Evolutionary conservation across 805 yeast genomes (phyloP), one percentile per base, ranked within the genome.

Genomic region (Danielozyma ontarioensis): DNA sequence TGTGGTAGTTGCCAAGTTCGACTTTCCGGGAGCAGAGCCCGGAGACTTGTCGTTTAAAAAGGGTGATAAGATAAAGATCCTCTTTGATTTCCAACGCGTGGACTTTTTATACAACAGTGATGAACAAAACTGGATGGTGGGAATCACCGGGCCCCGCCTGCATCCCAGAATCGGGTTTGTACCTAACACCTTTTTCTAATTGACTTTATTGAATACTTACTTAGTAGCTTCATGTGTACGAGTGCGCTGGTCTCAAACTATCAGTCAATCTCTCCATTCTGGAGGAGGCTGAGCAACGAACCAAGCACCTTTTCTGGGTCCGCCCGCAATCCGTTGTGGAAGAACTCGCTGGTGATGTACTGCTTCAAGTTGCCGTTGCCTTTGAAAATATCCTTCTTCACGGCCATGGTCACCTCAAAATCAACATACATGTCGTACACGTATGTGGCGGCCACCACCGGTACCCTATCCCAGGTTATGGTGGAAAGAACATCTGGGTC

Each of bases 371-470:
- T 69, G n/a, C 54, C 61, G 27, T 47, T 50, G 13, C 46, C 48
- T 12, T 44, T 35, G 41, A 58, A 60, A 2, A 54, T 44, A 7
- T 50, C 35, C 7, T 53, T 36, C 25, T 59, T 59, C 21, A 68
- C 69, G 35, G 51, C 48, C 43, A 57, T 61, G 13, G 70, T 52
- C 19, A 70, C 38, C 12, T 60, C 59, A 36, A 67, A 69, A 45
- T 72, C 77, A 28, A 74, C 79, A 45, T 73, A 74, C 45, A 68
- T 74, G 44, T 74, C 80, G 36, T 64, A 51, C 29, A 50, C 55
- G 42, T 72, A 74, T 3, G 72, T 53, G 5, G 75, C 72, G 5
- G 77, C 75, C 11, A 64, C 74, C n/a, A 74, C 61, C 1, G 76
- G 76, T 7, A 53, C 58, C 4, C 53, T 39, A 5, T 57, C 55